These are phyloP conservation scores for Atalantia buxifolia DNA, from an alignment of 345 rosid species.

Conservation along the genomic window DNA sequence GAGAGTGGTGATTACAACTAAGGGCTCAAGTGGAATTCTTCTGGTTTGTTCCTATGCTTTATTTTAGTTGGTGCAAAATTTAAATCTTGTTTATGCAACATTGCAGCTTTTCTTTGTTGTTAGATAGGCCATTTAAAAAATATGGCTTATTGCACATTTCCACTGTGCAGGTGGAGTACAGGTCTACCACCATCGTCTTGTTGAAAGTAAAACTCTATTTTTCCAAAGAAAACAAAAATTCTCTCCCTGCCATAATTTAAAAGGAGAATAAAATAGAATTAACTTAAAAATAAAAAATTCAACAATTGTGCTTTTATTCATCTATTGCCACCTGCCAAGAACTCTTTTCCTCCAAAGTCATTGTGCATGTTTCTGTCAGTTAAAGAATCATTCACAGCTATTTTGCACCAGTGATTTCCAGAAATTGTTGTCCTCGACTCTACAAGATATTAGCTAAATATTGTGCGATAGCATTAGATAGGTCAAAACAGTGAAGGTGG, in stretches of 20 bases:
- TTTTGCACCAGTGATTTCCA: background rate
- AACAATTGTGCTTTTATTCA: background rate
- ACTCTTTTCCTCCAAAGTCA: background rate
- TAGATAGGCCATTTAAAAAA: conserved; percentile 20
- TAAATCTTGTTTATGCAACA: background rate
- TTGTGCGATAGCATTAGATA: background rate
- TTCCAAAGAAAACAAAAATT: background rate
- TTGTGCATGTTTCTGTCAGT: background rate
- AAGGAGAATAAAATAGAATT: background rate
- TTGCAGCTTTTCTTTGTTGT: background rate
- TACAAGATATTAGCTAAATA: background rate
- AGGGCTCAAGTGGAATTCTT: background rate
- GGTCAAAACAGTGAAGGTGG: background rate
- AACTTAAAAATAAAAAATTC: background rate
- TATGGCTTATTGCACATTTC: conserved; percentile 37
- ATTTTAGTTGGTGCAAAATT: background rate
- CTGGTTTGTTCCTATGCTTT: conserved; percentile 16
- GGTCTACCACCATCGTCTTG: conserved; percentile 33
- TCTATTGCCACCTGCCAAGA: background rate
- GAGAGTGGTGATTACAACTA: background rate
- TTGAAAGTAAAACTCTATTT: conserved; percentile 28
- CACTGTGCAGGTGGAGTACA: conserved; percentile 53
- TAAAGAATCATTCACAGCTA: too few species aligned
- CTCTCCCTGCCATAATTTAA: background rate
- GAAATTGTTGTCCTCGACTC: background rate